Base-by-base conservation (phyloP, 2,329 filamentous ascomycete genomes). In the Paraphaeosphaeria minitans region DNA sequence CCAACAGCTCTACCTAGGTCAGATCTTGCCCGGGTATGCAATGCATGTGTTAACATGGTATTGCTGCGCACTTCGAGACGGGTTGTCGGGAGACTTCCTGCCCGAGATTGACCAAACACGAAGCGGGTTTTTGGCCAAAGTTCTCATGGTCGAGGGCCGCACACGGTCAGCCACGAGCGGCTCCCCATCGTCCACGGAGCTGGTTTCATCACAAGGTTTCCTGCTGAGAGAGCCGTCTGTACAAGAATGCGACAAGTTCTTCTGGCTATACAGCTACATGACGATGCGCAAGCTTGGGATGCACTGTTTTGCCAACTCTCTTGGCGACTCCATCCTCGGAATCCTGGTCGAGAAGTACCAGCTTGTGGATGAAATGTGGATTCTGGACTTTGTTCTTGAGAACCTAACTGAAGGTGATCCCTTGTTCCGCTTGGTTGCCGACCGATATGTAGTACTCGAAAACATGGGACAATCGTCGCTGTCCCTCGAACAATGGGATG, bases 1-100 rank as follows among this genome's bases (percentile, higher is more conserved):
- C 22, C 6, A 29, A 13, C 1, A 22, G 1, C 14, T 63, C 21
- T 19, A 54, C 13, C 10, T 59, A 9, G 50, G 42, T 16, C 45
- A 37, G 0, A 42, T 63, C 12, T 37, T 63, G n/a, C 58, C 61
- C 4, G 43, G 58, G 4, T 54, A 56, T 22, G 37, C 31, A 7
- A 63, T 58, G 58, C 53, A 57, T 29, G 53, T 63, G 14, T 31
- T 61, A 9, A 50, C 61, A 16, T 61, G 61, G 58, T 56, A 56
- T 22, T 43, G 42, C 4, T 21, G 37, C 7, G 47, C 53, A 6
- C 42, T 58, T 16, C 27, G 41, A 9, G 55, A 50, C 21, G 58
- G 50, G 10, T 7, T 9, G 1, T 57, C 53, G 50, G 39, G 21
- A 13, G 47, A 51, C 22, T 61, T 61, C 35, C 8, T 61, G 14